These are phyloP conservation scores for Eimeria sp. DNA, from an alignment of 169 alveolate species.

Conservation along the genomic window DNA sequence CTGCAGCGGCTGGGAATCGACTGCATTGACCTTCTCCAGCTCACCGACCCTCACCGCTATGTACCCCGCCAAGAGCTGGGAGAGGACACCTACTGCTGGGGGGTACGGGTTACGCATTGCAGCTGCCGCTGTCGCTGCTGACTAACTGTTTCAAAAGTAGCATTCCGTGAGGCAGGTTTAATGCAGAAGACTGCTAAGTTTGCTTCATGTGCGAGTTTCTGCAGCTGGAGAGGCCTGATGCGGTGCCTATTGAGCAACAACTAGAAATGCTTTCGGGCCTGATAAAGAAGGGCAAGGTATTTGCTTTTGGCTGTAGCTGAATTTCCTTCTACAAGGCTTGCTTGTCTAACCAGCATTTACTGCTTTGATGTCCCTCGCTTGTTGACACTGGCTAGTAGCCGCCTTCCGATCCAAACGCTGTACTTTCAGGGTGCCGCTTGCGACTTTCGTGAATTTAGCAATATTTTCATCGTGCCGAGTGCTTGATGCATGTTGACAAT, in stretches of 20 bases:
- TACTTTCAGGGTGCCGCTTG: not conserved
- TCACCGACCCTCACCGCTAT: conserved; percentile 90
- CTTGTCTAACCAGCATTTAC: not conserved
- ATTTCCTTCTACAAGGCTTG: not conserved
- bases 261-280: conserved; percentile 87
- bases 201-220: not conserved
- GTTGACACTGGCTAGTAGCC: not conserved
- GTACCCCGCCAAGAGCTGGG: conserved; percentile 89
- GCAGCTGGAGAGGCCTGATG: conserved; percentile 69
- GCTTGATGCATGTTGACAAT: no score
- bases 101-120: conserved; percentile 71
- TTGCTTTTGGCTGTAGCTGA: no score
- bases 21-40: conserved; percentile 89
- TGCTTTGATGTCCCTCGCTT: not conserved
- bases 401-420: not conserved
- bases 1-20: conserved; percentile 87
- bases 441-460: not conserved
- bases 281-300: conserved; percentile 88
- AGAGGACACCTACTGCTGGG: conserved; percentile 93
- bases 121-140: not conserved
- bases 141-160: not conserved
- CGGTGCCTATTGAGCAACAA: conserved; percentile 83
- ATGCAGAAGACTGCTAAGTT: not conserved
- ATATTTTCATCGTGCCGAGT: not conserved
- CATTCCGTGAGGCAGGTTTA: not conserved